Percentiles rank a stretch among this genome's conserved stretches.
Conservation (phyloP, 2,329 filamentous ascomycete genomes). For the Xylaria multiplex region DNA sequence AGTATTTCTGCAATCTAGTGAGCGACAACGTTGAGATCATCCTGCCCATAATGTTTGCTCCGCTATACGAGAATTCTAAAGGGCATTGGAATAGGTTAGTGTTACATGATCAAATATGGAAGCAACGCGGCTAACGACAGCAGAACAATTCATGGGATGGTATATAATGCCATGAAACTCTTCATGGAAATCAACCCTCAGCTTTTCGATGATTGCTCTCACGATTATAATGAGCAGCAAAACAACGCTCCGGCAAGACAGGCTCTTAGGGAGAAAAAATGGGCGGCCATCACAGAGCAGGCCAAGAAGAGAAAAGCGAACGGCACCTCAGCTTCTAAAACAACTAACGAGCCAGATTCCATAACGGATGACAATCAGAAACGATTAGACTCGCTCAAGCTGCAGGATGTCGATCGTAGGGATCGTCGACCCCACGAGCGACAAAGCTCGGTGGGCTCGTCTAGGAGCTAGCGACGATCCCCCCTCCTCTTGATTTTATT, state of each 20-base stretch:
- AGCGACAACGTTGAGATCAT: constrained; percentile 99
- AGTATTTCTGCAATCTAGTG: constrained; percentile 99
- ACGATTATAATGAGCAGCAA: constrained; percentile 96
- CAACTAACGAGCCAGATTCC: constrained; percentile 79
- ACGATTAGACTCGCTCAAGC: constrained; percentile 86
- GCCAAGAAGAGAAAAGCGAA: constrained; percentile 73
- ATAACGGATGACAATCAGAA: constrained; percentile 85
- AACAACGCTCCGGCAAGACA: constrained; percentile 89
- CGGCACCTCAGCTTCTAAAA: constrained; percentile 53
- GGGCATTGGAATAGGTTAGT: constrained; percentile 97
- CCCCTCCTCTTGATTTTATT: constrained; percentile 29
- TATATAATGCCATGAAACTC: constrained; percentile 99
- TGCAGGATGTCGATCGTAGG: constrained; percentile 81
- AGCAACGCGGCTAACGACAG: constrained; percentile 47
- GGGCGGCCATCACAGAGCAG: constrained; percentile 85
- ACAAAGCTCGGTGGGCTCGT: constrained; percentile 67
- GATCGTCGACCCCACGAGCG: constrained; percentile 68
- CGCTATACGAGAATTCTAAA: constrained; percentile 98
- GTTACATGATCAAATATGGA: not conserved
- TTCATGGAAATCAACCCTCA: constrained; percentile 99
- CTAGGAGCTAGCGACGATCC: constrained; percentile 61
- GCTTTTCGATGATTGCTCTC: constrained; percentile 97
- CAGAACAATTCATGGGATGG: constrained; percentile 99
- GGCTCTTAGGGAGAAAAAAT: constrained; percentile 83
- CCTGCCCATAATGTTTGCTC: constrained; percentile 98